Base-by-base conservation (phyloP, 192 early-diverging fungal species). In the Obelidium mucronatum region DNA sequence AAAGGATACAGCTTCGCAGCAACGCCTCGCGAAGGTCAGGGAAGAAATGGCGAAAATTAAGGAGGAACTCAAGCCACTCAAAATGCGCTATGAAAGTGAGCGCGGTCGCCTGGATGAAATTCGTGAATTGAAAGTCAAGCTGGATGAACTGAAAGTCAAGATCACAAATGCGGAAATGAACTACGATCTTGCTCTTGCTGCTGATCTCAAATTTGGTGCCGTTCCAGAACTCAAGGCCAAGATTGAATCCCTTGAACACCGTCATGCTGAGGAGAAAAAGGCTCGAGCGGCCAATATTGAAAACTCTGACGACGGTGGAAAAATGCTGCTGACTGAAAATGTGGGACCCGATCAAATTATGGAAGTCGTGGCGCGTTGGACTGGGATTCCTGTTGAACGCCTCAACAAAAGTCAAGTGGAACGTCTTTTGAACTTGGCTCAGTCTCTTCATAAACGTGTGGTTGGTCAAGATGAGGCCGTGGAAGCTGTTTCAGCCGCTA, bases 311-410 rank as follows among this genome's bases (percentile, higher is more conserved):
- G 83, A 44, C 54, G 37, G 17, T 24, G 70, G 70, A 1, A 55
- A 58, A 37, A 31, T 26, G 52, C 86, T 98, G 52, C 83, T 98
- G 35, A 92, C 92, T 52, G 94, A 97, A 36, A 84, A 92, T 3
- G 96, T 99, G 3, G 90, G 91, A 13, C 91, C 95, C 0, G 95
- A 98, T 77, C 93, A 97, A 78, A 94, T 99, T 62, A 93, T 90
- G 62, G 97, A 97, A 74, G 94, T 99, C 39, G 93, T 99, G 22
- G 88, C 95, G 17, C 86, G 95, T 2, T 97, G 95, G 96, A 99
- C 98, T 5, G 96, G 96, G 22, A 99, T 99, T 55, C 98, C 98
- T 0, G 95, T 98, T 34, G 89, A 93, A 78, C 83, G 91, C 22
- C 87, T 99, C 68, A 92, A 88, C 72, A 94, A 95, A 81, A 89